A percentile compares a stretch with the other conserved stretches of the same genome.
Evolutionary conservation across 75 land plant genomes (phyloP).

Genomic region (Larix kaempferi): DNA sequence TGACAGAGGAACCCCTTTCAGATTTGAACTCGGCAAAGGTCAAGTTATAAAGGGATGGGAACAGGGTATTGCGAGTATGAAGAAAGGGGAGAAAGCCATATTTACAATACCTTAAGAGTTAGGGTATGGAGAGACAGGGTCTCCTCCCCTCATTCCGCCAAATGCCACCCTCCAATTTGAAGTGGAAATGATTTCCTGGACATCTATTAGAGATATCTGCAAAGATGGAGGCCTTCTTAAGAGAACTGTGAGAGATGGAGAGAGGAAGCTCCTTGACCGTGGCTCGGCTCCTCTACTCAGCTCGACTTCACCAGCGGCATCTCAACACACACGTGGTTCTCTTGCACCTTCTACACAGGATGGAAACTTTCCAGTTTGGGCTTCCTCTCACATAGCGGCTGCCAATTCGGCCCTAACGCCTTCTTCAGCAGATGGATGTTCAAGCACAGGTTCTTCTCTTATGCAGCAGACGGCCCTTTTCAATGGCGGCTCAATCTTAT

Average conservation of each 20-base stretch:
- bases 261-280: too few species aligned
- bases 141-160: constrained; percentile 27
- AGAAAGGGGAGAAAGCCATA: constrained; percentile 43
- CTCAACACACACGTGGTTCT: too few species aligned
- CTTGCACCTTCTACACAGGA: too few species aligned
- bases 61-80: constrained; percentile 56
- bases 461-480: too few species aligned
- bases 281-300: too few species aligned
- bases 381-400: too few species aligned
- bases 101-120: constrained; percentile 47
- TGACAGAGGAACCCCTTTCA: constrained; percentile 33
- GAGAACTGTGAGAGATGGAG: constrained; percentile 62
- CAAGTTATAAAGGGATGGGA: constrained; percentile 48
- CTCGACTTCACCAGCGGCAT: too few species aligned
- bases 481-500: too few species aligned
- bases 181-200: constrained; percentile 77
- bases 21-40: constrained; percentile 39
- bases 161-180: constrained; percentile 68
- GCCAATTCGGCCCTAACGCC: too few species aligned
- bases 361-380: too few species aligned
- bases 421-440: too few species aligned
- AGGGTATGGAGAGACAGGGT: constrained; percentile 34
- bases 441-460: too few species aligned
- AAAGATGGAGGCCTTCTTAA: constrained; percentile 75
- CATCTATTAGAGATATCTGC: constrained; percentile 53